phyloP scores from a whole-genome alignment of 805 yeast species.

The Ogataea wickerhamii region DNA sequence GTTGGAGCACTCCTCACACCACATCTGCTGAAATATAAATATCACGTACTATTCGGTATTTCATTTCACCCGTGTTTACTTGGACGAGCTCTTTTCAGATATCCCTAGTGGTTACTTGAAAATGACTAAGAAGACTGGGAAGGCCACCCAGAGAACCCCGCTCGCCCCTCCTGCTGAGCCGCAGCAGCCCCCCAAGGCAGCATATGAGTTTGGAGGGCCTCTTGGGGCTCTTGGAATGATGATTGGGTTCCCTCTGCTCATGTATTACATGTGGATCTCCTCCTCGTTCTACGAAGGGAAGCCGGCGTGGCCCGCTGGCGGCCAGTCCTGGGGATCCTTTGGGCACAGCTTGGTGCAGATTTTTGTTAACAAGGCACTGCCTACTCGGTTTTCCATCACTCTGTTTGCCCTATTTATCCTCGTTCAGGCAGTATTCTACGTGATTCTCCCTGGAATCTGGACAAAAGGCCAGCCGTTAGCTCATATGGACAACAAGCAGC shows the following conservation, averaged over 20 bases:
- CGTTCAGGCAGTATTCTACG: slow-evolving; percentile 70
- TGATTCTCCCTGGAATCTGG: slow-evolving; percentile 88
- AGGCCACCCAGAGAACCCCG: too few species aligned
- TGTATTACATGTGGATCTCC: slow-evolving; percentile 96
- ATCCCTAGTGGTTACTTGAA: too few species aligned
- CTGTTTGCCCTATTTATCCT: slow-evolving; percentile 68
- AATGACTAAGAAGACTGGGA: too few species aligned
- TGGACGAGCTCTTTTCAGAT: too few species aligned
- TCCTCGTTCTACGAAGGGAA: slow-evolving; percentile 75
- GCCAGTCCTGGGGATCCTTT: slow-evolving; percentile 53
- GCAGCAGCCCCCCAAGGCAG: slow-evolving; percentile 27
- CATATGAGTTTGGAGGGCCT: slow-evolving; percentile 93
- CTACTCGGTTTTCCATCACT: slow-evolving; percentile 58
- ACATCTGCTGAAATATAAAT: too few species aligned
- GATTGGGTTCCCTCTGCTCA: slow-evolving; percentile 84
- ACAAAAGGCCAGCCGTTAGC: slow-evolving; percentile 90
- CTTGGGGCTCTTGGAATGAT: slow-evolving; percentile 88
- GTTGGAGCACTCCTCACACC: too few species aligned
- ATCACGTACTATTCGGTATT: too few species aligned
- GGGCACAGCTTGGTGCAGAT: slow-evolving; percentile 40
- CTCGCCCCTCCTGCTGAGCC: not conserved
- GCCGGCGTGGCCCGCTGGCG: slow-evolving; percentile 63
- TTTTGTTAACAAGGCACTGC: slow-evolving; percentile 53
- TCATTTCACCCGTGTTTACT: too few species aligned
- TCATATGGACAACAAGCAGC: slow-evolving; percentile 73